Evolutionary conservation across 2,329 filamentous ascomycete genomes (phyloP).

Genomic region (Aureobasidium musti): DNA sequence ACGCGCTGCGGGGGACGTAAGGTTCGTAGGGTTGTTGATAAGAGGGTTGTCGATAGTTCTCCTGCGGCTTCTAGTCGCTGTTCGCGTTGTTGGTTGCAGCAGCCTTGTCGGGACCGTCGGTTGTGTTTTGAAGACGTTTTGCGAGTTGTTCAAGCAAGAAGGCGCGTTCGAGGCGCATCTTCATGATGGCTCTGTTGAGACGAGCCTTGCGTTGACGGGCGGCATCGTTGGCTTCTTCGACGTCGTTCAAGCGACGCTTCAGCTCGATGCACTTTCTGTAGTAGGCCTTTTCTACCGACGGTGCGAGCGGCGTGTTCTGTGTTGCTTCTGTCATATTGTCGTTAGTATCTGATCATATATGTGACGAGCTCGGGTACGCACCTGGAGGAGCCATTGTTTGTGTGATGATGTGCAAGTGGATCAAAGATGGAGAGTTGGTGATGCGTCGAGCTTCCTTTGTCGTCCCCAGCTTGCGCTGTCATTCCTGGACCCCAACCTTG

Average conservation of each 20-base stretch:
- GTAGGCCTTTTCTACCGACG: conserved; percentile 93
- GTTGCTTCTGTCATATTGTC: conserved; percentile 27
- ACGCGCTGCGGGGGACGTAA: not conserved
- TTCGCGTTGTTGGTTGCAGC: not conserved
- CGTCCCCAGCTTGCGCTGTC: conserved; percentile 4
- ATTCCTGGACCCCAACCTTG: conserved; percentile 3
- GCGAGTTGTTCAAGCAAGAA: conserved; percentile 54
- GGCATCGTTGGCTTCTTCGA: conserved; percentile 87
- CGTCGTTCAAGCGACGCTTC: conserved; percentile 85
- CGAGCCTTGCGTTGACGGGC: conserved; percentile 76
- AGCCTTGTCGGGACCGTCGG: not conserved
- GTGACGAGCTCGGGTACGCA: not conserved
- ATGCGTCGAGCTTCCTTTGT: conserved; percentile 10
- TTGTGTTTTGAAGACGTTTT: conserved; percentile 38
- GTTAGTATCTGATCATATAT: not conserved
- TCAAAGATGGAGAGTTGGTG: not conserved
- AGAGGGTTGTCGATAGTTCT: too few species aligned
- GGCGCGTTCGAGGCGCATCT: conserved; percentile 83
- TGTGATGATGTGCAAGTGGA: not conserved
- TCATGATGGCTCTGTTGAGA: conserved; percentile 82
- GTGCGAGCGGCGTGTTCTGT: conserved; percentile 60
- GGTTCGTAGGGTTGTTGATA: not conserved
- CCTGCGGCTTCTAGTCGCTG: not conserved
- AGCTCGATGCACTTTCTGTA: conserved; percentile 95
- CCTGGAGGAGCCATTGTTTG: conserved; percentile 23